Conservation (phyloP, 2,329 filamentous ascomycete genomes). For the Nigrospora osmanthi region DNA sequence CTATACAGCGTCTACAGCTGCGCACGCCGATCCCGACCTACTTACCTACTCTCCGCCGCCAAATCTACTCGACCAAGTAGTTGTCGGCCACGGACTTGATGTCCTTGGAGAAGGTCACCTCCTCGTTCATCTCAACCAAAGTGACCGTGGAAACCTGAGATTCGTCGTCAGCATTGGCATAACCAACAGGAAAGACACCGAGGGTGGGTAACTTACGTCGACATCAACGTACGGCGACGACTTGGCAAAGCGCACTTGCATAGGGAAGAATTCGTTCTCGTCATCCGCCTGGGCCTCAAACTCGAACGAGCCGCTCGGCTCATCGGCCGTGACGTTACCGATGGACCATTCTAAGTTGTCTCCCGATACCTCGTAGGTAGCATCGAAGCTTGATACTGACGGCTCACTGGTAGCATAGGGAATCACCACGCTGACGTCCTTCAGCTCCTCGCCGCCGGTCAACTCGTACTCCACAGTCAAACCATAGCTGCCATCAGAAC, state of each 20-base stretch:
- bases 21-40: conserved; percentile 6
- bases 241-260: conserved; percentile 87
- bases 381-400: conserved; percentile 85
- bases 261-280: conserved; percentile 96
- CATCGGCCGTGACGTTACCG: conserved; percentile 75
- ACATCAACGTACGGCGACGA: conserved; percentile 82
- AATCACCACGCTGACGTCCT: conserved; percentile 80
- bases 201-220: conserved; percentile 58
- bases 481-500: conserved; percentile 70
- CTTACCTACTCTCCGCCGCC: conserved; percentile 1
- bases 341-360: conserved; percentile 93
- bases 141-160: conserved; percentile 59
- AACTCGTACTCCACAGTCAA: conserved; percentile 96
- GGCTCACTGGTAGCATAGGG: conserved; percentile 83
- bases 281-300: conserved; percentile 85
- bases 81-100: conserved; percentile 69
- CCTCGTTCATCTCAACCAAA: conserved; percentile 67
- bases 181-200: no score
- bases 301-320: conserved; percentile 81
- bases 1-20: background rate
- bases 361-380: conserved; percentile 86
- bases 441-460: conserved; percentile 68
- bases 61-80: conserved; percentile 65
- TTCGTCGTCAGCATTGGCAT: conserved; percentile 7
- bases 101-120: conserved; percentile 77